A percentile compares a stretch with the other conserved stretches of the same genome.
These are phyloP conservation scores for Rhizodiscina lignyota DNA, from an alignment of 495 filamentous ascomycete species.

Conservation along the genomic window DNA sequence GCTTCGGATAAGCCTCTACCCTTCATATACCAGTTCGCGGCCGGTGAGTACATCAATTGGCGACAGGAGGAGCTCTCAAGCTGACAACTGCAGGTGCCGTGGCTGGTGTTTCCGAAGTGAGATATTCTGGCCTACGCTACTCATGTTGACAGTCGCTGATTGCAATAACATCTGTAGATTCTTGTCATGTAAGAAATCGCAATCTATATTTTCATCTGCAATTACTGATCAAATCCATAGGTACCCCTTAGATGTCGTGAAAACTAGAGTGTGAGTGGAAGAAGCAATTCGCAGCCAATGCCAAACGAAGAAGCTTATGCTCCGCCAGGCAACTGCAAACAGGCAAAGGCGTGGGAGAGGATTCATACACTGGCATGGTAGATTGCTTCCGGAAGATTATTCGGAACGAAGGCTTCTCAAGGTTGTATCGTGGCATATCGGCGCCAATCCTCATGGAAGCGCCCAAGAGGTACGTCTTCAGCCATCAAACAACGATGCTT, in stretches of 20 bases:
- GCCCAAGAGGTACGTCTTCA: slow-evolving; percentile 49
- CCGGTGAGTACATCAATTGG: slow-evolving; percentile 31
- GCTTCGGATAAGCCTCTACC: slow-evolving; percentile 55
- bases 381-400: slow-evolving; percentile 97
- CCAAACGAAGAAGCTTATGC: not conserved
- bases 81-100: slow-evolving; percentile 48
- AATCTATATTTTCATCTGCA: no score
- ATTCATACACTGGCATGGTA: slow-evolving; percentile 87
- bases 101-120: slow-evolving; percentile 82
- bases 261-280: slow-evolving; percentile 91
- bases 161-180: slow-evolving; percentile 54
- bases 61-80: not conserved
- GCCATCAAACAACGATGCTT: no score
- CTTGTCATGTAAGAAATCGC: slow-evolving; percentile 62
- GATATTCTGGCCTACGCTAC: no score
- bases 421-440: slow-evolving; percentile 87
- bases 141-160: no score
- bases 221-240: slow-evolving; percentile 24
- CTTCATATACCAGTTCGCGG: slow-evolving; percentile 74
- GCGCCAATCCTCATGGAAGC: slow-evolving; percentile 98
- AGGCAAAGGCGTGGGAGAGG: slow-evolving; percentile 49
- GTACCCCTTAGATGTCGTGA: slow-evolving; percentile 97
- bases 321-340: slow-evolving; percentile 63
- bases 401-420: slow-evolving; percentile 80
- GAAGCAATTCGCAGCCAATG: not conserved